Evolutionary conservation across 768 basidiomycete species (phyloP).

Genomic region (Amanita fuliginea): DNA sequence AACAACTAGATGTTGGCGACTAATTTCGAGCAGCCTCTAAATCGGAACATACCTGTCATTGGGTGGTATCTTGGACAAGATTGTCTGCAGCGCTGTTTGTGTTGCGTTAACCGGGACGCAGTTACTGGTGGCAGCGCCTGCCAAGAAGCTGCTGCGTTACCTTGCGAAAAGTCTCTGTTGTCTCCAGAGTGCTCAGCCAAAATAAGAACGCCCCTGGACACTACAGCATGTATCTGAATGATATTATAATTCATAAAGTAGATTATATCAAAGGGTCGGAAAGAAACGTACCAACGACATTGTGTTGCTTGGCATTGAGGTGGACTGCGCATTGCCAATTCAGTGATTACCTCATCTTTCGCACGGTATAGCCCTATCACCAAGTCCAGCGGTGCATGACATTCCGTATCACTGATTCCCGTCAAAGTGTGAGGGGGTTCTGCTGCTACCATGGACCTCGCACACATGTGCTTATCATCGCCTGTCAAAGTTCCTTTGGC

Average conservation of each 20-base stretch:
- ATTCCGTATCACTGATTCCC: no score
- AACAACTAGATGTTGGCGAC: background rate
- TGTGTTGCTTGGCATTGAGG: background rate
- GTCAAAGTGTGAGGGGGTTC: no score
- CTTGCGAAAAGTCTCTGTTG: conserved; percentile 82
- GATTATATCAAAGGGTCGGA: background rate
- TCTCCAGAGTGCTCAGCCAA: conserved; percentile 83
- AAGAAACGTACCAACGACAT: conserved; percentile 21
- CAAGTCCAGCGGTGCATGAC: no score
- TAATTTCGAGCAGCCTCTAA: no score
- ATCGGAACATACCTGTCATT: conserved; percentile 47
- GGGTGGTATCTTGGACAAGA: conserved; percentile 91
- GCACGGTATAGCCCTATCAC: no score
- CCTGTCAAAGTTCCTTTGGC: background rate
- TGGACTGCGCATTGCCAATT: no score
- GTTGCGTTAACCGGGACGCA: background rate
- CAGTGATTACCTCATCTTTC: conserved; percentile 1
- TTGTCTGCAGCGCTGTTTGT: conserved; percentile 64
- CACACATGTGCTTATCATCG: no score
- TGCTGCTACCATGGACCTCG: no score
- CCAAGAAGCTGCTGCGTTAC: conserved; percentile 26
- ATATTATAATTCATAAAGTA: background rate
- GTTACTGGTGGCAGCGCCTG: no score
- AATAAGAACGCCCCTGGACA: conserved; percentile 67
- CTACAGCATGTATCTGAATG: conserved; percentile 69